These are phyloP conservation scores for Phlebopus sp. DNA, from an alignment of 1,284 basidiomycete genomes.

Conservation along the genomic window DNA sequence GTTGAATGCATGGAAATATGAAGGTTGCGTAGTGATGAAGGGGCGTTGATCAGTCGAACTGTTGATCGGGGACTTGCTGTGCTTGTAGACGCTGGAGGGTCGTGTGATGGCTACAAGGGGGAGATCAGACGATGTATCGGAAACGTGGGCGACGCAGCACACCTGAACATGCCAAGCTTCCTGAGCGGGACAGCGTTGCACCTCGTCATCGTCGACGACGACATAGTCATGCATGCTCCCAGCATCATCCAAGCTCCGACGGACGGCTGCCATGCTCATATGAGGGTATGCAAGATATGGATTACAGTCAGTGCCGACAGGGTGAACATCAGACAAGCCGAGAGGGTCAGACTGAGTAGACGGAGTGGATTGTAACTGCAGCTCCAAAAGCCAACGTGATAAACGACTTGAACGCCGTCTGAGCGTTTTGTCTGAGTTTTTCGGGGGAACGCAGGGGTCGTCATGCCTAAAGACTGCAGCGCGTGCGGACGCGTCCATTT, in stretches of 20 bases:
- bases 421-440: constrained; percentile 27
- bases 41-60: constrained; percentile 42
- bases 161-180: constrained; percentile 16
- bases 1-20: constrained; percentile 50
- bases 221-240: constrained; percentile 56
- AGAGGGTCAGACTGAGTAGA: constrained; percentile 13
- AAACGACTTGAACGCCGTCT: constrained; percentile 56
- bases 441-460: constrained; percentile 16
- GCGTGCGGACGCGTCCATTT: constrained; percentile 27
- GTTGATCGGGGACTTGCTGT: constrained; percentile 36
- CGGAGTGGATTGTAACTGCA: constrained; percentile 37
- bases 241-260: constrained; percentile 28
- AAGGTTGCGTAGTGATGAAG: constrained; percentile 54
- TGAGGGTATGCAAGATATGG: constrained; percentile 58
- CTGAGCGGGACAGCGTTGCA: constrained; percentile 24
- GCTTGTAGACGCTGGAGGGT: constrained; percentile 38
- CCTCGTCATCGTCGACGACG: constrained; percentile 37
- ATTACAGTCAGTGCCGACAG: constrained; percentile 36
- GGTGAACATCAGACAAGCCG: constrained; percentile 26
- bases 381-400: constrained; percentile 67
- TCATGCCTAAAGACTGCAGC: constrained; percentile 16
- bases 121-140: constrained; percentile 17
- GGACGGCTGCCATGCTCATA: constrained; percentile 32
- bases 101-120: constrained; percentile 29
- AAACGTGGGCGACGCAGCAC: constrained; percentile 12